Evolutionary conservation across 495 filamentous ascomycete genomes (phyloP).

Genomic region (Corynascus novoguineensis): DNA sequence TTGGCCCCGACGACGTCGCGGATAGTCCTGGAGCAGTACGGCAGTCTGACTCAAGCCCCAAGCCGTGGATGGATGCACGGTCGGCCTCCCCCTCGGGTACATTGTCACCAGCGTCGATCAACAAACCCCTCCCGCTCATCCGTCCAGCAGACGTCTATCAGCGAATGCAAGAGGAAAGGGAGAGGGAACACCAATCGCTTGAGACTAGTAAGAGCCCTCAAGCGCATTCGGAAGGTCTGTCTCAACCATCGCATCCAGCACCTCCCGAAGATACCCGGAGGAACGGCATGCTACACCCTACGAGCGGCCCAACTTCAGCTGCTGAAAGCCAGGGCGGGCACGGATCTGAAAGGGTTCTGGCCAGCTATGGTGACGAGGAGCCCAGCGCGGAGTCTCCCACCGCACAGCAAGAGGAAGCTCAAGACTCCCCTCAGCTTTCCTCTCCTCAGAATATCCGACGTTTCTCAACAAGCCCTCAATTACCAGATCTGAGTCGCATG

Average conservation of each 20-base stretch:
- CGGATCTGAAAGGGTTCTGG: conserved; percentile 41
- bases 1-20: conserved; percentile 28
- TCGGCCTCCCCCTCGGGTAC: conserved; percentile 32
- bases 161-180: conserved; percentile 61
- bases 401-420: conserved; percentile 19
- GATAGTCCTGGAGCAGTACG: conserved; percentile 9
- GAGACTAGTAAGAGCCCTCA: conserved; percentile 40
- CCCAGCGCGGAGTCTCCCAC: conserved; percentile 8
- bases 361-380: conserved; percentile 18
- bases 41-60: conserved; percentile 17
- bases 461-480: conserved; percentile 45
- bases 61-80: conserved; percentile 30
- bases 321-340: conserved; percentile 56
- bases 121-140: conserved; percentile 57
- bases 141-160: conserved; percentile 76
- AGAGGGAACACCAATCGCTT: conserved; percentile 49
- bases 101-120: conserved; percentile 20
- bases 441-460: conserved; percentile 45
- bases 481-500: conserved; percentile 61
- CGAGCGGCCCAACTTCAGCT: conserved; percentile 48
- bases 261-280: not conserved
- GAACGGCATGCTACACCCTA: conserved; percentile 24
- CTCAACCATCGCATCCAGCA: not conserved
- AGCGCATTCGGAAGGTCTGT: not conserved
- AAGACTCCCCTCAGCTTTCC: conserved; percentile 54